Conservation (phyloP, 2,329 filamentous ascomycete species). For the Penicillium concentricum region DNA sequence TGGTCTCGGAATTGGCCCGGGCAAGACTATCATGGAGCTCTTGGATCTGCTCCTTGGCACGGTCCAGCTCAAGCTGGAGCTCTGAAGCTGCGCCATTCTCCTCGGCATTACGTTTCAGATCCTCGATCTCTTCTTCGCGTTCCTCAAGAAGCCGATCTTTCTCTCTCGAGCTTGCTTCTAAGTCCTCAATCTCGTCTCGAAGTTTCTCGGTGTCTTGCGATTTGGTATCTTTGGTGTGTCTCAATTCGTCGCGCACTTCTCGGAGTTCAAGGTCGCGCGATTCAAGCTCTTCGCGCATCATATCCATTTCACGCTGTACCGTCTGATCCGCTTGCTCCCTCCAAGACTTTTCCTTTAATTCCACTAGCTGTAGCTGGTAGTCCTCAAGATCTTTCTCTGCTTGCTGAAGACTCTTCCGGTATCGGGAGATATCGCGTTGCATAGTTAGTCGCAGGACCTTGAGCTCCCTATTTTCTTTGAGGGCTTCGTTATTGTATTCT, state of each 20-base stretch:
- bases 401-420: constrained; percentile 77
- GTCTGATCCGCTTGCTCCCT: constrained; percentile 71
- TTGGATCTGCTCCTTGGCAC: constrained; percentile 45
- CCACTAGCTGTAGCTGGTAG: constrained; percentile 76
- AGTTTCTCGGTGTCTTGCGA: constrained; percentile 63
- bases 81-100: constrained; percentile 46
- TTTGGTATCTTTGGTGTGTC: constrained; percentile 56
- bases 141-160: constrained; percentile 73
- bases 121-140: constrained; percentile 71
- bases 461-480: constrained; percentile 93
- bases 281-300: constrained; percentile 51
- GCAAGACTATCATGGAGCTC: constrained; percentile 46
- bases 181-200: constrained; percentile 70
- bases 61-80: constrained; percentile 51
- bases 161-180: constrained; percentile 72
- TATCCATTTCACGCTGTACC: constrained; percentile 61
- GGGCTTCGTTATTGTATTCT: constrained; percentile 81
- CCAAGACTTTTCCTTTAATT: constrained; percentile 79
- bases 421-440: constrained; percentile 79
- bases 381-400: constrained; percentile 85
- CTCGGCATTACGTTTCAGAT: constrained; percentile 37
- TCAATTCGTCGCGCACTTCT: constrained; percentile 53
- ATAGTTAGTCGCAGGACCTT: constrained; percentile 91
- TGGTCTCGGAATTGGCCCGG: constrained; percentile 35
- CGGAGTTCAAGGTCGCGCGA: constrained; percentile 46